Conservation (phyloP, 257 asterid genomes). For the Nicotiana tabacum region DNA sequence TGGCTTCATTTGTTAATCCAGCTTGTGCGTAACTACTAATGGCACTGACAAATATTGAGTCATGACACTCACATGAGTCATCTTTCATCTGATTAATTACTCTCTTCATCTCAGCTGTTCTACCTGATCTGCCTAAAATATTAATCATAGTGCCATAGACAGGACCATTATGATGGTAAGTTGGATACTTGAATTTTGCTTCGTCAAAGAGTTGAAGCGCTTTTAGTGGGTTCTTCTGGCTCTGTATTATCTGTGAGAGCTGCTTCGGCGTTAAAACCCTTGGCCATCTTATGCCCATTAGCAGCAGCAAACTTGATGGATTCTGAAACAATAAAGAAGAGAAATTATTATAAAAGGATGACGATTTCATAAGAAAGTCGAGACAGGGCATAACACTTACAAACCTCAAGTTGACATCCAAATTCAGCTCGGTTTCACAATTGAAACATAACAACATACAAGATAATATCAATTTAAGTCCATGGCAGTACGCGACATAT, state of each 20-base stretch:
- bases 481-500: no score
- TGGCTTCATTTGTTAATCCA: slow-evolving; percentile 64
- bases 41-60: slow-evolving; percentile 49
- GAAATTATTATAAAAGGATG: not conserved
- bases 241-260: slow-evolving; percentile 58
- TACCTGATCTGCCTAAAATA: slow-evolving; percentile 59
- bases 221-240: slow-evolving; percentile 75
- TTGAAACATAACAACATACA: no score
- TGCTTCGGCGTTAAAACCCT: slow-evolving; percentile 62
- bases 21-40: slow-evolving; percentile 54
- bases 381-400: no score
- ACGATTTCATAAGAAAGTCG: not conserved
- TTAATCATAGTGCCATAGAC: slow-evolving; percentile 68
- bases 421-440: no score
- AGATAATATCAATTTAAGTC: no score
- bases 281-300: slow-evolving; percentile 79
- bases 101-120: slow-evolving; percentile 63
- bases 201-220: slow-evolving; percentile 68
- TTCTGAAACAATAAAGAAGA: not conserved
- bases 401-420: no score
- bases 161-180: slow-evolving; percentile 72
- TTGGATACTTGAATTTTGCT: slow-evolving; percentile 59
- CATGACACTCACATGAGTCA: slow-evolving; percentile 77
- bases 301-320: not conserved
- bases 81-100: slow-evolving; percentile 57